Conservation (phyloP, 1,139 yeast species). For the Candida mesenterica region DNA sequence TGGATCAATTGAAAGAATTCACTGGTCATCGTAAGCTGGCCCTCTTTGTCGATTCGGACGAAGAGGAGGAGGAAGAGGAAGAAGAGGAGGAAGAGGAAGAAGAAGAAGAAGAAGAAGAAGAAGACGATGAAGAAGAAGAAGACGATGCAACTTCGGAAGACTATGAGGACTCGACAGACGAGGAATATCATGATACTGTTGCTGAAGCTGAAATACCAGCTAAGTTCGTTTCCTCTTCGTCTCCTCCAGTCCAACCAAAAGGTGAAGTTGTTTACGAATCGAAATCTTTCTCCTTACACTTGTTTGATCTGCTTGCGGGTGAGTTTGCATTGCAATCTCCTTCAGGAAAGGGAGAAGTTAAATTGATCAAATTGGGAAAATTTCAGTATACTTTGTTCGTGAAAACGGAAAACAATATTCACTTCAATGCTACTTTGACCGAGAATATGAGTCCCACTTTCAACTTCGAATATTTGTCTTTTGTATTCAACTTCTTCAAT, state of each 20-base stretch:
- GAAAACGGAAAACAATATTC: constrained; percentile 10
- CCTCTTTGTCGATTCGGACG: constrained; percentile 9
- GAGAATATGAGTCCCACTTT: constrained; percentile 65
- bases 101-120: constrained; percentile 7
- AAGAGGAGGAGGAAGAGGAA: constrained; percentile 13
- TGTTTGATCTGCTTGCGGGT: constrained; percentile 56
- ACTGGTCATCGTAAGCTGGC: constrained; percentile 12
- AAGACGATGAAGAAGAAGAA: not conserved
- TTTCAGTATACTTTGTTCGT: constrained; percentile 58
- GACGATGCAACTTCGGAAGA: not conserved
- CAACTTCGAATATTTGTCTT: constrained; percentile 54
- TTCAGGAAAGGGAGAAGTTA: constrained; percentile 18
- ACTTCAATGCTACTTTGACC: constrained; percentile 30
- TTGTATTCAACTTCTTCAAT: constrained; percentile 60
- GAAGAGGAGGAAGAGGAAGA: constrained; percentile 8
- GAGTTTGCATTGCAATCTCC: constrained; percentile 46
- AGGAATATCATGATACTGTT: not conserved
- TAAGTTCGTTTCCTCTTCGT: constrained; percentile 4
- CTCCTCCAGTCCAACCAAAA: constrained; percentile 2
- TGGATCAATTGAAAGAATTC: constrained; percentile 56
- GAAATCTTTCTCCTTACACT: constrained; percentile 34
- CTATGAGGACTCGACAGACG: constrained; percentile 4
- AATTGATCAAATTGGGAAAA: constrained; percentile 46
- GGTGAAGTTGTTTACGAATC: constrained; percentile 16
- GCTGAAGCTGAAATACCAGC: constrained; percentile 10